A percentile compares a stretch with the other conserved stretches of the same genome.
Evolutionary conservation across 371 early-diverging fungal genomes (phyloP).

Genomic region (Mortierella sp.): DNA sequence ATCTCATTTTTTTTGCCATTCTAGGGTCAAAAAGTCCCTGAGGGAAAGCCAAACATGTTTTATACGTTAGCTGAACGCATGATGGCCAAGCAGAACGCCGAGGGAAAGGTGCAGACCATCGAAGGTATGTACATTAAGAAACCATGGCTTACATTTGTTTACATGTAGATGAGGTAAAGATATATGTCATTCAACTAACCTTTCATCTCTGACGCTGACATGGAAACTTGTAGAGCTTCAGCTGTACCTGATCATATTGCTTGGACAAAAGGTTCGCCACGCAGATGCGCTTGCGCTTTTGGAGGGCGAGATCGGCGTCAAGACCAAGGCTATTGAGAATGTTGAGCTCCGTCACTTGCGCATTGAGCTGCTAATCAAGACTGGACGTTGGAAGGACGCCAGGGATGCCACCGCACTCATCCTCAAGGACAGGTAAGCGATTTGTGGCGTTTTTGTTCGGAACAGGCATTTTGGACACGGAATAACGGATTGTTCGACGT

Average conservation of each 20-base stretch:
- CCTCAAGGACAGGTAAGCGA: conserved; percentile 49
- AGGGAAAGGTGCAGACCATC: conserved; percentile 68
- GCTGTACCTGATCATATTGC: conserved; percentile 77
- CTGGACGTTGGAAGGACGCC: conserved; percentile 64
- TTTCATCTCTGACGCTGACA: neutral
- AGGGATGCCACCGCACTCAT: conserved; percentile 47
- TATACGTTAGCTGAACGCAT: conserved; percentile 88
- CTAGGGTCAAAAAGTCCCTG: conserved; percentile 52
- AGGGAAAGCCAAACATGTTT: conserved; percentile 64
- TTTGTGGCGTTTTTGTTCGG: neutral
- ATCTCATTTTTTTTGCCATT: neutral
- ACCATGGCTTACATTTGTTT: conserved; percentile 32
- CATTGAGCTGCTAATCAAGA: conserved; percentile 66
- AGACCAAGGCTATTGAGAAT: conserved; percentile 72
- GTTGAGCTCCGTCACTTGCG: conserved; percentile 78
- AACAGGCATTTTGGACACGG: neutral
- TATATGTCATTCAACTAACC: neutral
- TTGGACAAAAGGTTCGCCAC: conserved; percentile 71
- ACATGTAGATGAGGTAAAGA: neutral
- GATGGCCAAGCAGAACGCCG: conserved; percentile 86
- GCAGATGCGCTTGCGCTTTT: conserved; percentile 75
- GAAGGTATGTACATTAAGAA: conserved; percentile 65
- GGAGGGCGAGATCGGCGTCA: conserved; percentile 70
- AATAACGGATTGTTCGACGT: neutral
- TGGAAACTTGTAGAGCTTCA: conserved; percentile 66